Conservation (phyloP, 1,284 basidiomycete species). For the Termitomyces sp. region DNA sequence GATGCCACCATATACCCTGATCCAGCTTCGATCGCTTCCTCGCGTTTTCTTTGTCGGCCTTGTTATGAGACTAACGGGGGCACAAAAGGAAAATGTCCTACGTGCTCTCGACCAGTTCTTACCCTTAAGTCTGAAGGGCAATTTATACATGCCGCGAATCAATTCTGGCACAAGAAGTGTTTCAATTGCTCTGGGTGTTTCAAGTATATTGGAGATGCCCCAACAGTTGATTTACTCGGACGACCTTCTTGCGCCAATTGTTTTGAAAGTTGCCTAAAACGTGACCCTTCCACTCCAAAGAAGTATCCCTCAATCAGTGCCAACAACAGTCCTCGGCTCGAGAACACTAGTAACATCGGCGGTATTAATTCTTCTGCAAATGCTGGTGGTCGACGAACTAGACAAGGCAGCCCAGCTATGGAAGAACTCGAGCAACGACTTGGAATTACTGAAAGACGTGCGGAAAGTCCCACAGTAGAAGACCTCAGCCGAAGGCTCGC, state of each 20-base stretch:
- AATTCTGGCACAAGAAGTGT: slow-evolving; percentile 75
- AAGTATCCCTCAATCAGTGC: slow-evolving; percentile 27
- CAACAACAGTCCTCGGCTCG: slow-evolving; percentile 26
- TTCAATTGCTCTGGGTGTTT: slow-evolving; percentile 69
- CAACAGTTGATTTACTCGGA: slow-evolving; percentile 78
- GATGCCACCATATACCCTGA: slow-evolving; percentile 81
- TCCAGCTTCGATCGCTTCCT: slow-evolving; percentile 41
- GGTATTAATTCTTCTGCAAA: slow-evolving; percentile 30
- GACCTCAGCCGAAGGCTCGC: slow-evolving; percentile 47
- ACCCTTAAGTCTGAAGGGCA: slow-evolving; percentile 70
- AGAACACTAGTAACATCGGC: slow-evolving; percentile 35
- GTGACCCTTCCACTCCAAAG: slow-evolving; percentile 43
- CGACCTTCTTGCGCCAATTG: slow-evolving; percentile 72
- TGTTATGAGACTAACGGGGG: slow-evolving; percentile 71
- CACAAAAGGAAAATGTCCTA: slow-evolving; percentile 65
- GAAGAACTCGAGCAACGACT: slow-evolving; percentile 55
- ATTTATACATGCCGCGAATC: slow-evolving; percentile 63
- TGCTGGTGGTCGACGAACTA: slow-evolving; percentile 26
- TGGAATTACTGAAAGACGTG: slow-evolving; percentile 49
- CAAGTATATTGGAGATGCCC: slow-evolving; percentile 64
- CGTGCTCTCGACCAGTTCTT: slow-evolving; percentile 64
- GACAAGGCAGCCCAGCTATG: slow-evolving; percentile 49
- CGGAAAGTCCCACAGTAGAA: slow-evolving; percentile 60
- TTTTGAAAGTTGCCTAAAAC: slow-evolving; percentile 66
- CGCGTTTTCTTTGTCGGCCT: slow-evolving; percentile 63